These are phyloP conservation scores for Euphrasia arctica DNA, from an alignment of 305 asterid genomes.

Conservation along the genomic window DNA sequence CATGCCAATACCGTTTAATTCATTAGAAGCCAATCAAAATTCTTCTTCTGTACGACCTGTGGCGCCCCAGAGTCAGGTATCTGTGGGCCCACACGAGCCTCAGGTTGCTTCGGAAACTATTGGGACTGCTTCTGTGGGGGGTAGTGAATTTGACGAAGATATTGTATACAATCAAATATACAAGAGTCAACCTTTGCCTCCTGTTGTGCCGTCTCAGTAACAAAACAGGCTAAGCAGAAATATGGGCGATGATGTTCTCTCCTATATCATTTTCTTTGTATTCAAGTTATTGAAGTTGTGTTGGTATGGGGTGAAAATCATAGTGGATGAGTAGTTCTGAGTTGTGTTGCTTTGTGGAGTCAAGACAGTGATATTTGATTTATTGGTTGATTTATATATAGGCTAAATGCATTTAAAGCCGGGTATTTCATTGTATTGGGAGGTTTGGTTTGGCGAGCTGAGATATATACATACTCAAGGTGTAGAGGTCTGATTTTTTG, in stretches of 20 bases:
- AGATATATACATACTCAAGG: constrained; percentile 22
- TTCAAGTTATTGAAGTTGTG: constrained; percentile 23
- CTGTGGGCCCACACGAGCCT: constrained; percentile 36
- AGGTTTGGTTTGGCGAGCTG: constrained; percentile 25
- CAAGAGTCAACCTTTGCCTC: constrained; percentile 75
- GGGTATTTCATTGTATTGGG: constrained; percentile 25
- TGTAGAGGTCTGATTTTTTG: constrained; percentile 28
- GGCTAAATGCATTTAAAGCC: constrained; percentile 18
- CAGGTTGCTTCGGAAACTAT: constrained; percentile 41
- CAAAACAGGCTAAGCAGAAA: constrained; percentile 37
- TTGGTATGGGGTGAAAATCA: constrained; percentile 26
- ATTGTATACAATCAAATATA: constrained; percentile 72
- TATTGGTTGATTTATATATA: constrained; percentile 13
- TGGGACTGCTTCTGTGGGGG: constrained; percentile 32
- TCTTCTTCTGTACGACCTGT: constrained; percentile 38
- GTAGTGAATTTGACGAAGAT: constrained; percentile 62
- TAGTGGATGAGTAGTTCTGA: constrained; percentile 16
- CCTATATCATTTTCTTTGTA: neutral
- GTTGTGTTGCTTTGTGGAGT: constrained; percentile 9
- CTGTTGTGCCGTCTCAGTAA: constrained; percentile 52
- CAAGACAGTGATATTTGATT: constrained; percentile 24
- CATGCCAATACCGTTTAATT: constrained; percentile 37
- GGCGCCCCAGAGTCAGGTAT: constrained; percentile 27
- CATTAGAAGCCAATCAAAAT: constrained; percentile 34
- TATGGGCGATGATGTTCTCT: constrained; percentile 23